A percentile compares a stretch with the other conserved stretches of the same genome.
phyloP scores from a whole-genome alignment of 345 rosid genomes.

The Iberis pinnata region DNA sequence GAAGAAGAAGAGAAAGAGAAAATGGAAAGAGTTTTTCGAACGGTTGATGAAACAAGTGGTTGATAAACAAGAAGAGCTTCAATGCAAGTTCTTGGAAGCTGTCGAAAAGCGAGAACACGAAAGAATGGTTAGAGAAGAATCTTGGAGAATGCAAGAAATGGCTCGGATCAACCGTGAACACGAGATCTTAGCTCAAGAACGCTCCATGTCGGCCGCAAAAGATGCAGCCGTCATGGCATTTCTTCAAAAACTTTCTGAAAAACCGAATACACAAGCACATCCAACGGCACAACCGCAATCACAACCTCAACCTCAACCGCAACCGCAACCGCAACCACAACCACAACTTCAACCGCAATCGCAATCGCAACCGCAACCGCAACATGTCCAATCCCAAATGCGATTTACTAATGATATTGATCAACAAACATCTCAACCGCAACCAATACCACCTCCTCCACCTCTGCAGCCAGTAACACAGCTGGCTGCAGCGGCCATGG shows the following conservation, averaged over 20 bases:
- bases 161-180: conserved; percentile 54
- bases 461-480: neutral
- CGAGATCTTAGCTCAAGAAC: conserved; percentile 64
- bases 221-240: conserved; percentile 71
- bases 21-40: conserved; percentile 50
- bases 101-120: conserved; percentile 69
- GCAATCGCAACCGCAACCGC: conserved; percentile 21
- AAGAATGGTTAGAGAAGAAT: conserved; percentile 57
- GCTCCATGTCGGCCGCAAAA: conserved; percentile 60
- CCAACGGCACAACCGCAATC: conserved; percentile 10
- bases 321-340: conserved; percentile 14
- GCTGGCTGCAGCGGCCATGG: too few species aligned
- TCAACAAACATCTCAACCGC: conserved; percentile 8
- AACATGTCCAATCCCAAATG: conserved; percentile 11
- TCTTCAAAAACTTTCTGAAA: conserved; percentile 58
- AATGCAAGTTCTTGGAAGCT: conserved; percentile 62
- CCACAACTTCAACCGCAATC: conserved; percentile 2
- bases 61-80: conserved; percentile 68
- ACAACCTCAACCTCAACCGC: conserved; percentile 10
- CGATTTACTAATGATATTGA: neutral
- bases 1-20: conserved; percentile 61
- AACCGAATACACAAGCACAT: conserved; percentile 3
- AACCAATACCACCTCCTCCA: conserved; percentile 6
- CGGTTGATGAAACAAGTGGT: conserved; percentile 58
- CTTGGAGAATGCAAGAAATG: conserved; percentile 74